Base-by-base conservation (phyloP, 495 filamentous ascomycete genomes). In the Penicillium paradoxum region DNA sequence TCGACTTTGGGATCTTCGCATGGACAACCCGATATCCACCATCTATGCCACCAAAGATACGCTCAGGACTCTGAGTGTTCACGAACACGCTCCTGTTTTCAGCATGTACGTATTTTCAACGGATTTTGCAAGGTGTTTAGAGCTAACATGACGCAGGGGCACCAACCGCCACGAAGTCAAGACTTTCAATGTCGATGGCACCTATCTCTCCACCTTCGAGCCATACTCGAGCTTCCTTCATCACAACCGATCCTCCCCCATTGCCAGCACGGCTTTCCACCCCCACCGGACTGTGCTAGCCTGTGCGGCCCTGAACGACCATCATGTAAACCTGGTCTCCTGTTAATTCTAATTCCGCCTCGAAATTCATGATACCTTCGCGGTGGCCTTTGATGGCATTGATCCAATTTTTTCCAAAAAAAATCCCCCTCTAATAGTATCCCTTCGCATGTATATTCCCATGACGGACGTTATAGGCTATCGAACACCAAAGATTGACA, bases 1-100 rank as follows among this genome's bases (percentile, higher is more conserved):
- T 55, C 88, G 89, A 63, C 79, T 99, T 6, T 99, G 93, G 93
- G 93, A 99, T 73, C 89, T 99, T 43, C 81, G 92, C 36, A 86
- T 87, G 82, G 84, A 91, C 33, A 56, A 79, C 55, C 83, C 87
- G 5, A 75, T 96, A 22, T 80, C 82, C 47, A 83, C 83, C 7
- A 88, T 95, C 53, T 71, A 78, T 50, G 83, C 88, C 1, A 91
- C 87, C n/a, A 85, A 76, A 42, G 84, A 89, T 56, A 87, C 86
- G 13, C 75, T 96, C 57, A 77, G 90, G 55, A 92, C 88, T 17
- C 79, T 96, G 54, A 91, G 88, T 64, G 90, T 93, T 21, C 93
- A 99, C 70, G 93, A 99, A 67, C 95, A 97, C 71, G 83, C 95
- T 40, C 93, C 93, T 25, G 91, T 99, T 6, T 95, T 97, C 76